phyloP scores from a whole-genome alignment of 176 grass and related monocot genomes.

The Calamus simplicifolius region DNA sequence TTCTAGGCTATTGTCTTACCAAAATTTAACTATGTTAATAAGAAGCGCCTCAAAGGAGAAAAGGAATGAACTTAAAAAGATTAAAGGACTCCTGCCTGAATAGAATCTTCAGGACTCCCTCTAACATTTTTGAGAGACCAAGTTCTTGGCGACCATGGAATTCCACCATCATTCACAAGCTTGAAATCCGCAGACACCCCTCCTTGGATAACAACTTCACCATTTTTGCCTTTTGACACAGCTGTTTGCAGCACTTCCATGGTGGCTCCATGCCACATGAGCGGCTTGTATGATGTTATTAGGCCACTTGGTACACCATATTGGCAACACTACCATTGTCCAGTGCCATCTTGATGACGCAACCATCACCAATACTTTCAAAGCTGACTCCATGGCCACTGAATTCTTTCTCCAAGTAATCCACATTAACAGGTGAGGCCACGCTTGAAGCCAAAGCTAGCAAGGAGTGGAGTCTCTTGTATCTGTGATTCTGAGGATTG shows the following conservation, averaged over 20 bases:
- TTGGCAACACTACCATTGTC: slow-evolving; percentile 55
- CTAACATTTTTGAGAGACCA: slow-evolving; percentile 58
- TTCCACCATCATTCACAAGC: neutral
- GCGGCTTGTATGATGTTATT: slow-evolving; percentile 72
- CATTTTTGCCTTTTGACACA: too few species aligned
- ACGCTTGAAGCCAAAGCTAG: slow-evolving; percentile 16
- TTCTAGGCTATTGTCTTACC: too few species aligned
- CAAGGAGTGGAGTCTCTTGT: slow-evolving; percentile 10
- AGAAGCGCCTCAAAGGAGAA: neutral
- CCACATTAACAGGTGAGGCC: slow-evolving; percentile 29
- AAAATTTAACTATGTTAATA: neutral
- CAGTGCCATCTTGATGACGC: slow-evolving; percentile 25
- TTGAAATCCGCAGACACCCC: slow-evolving; percentile 48
- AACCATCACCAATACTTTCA: slow-evolving; percentile 34
- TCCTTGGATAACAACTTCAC: neutral
- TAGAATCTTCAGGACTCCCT: slow-evolving; percentile 39
- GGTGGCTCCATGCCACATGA: slow-evolving; percentile 72
- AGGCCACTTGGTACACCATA: slow-evolving; percentile 71
- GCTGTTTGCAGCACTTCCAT: slow-evolving; percentile 61
- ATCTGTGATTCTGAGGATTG: slow-evolving; percentile 7
- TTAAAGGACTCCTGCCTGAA: slow-evolving; percentile 25
- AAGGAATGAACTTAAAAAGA: neutral
- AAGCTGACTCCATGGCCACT: slow-evolving; percentile 57
- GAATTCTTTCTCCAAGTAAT: slow-evolving; percentile 76
- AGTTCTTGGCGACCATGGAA: slow-evolving; percentile 28